Evolutionary conservation across 2,329 filamentous ascomycete species (phyloP).

Genomic region (Fusarium tuaranense): DNA sequence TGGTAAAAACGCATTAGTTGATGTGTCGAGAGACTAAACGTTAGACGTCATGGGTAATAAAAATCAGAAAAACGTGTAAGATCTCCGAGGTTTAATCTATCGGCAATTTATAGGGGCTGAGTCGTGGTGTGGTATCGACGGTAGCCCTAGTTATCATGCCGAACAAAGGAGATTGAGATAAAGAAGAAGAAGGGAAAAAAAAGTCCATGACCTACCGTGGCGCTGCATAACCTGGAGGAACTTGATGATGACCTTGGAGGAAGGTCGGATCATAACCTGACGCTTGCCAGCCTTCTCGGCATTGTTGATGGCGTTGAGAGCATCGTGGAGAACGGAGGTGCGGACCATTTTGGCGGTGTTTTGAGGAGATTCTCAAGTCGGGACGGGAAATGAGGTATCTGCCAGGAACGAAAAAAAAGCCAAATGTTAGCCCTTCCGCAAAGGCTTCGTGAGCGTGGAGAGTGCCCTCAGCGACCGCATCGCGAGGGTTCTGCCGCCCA

Average conservation of each 20-base stretch:
- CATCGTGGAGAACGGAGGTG: conserved; percentile 99
- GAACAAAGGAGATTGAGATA: conserved; percentile 60
- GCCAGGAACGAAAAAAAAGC: conserved; percentile 44
- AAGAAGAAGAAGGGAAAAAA: not conserved
- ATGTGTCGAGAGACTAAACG: conserved; percentile 98
- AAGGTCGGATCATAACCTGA: conserved; percentile 97
- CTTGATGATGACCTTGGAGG: conserved; percentile 99
- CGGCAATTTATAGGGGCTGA: conserved; percentile 99
- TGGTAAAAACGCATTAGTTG: conserved; percentile 67
- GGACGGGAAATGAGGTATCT: conserved; percentile 74
- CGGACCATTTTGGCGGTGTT: conserved; percentile 92
- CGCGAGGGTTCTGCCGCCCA: conserved; percentile 79
- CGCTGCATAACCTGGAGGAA: conserved; percentile 99
- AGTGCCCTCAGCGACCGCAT: conserved; percentile 70
- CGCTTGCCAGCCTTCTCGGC: conserved; percentile 99
- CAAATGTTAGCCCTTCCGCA: conserved; percentile 72
- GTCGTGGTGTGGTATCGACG: conserved; percentile 83
- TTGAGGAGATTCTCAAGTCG: conserved; percentile 84
- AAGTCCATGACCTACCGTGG: conserved; percentile 81
- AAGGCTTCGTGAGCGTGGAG: conserved; percentile 75
- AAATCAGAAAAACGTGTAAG: conserved; percentile 94
- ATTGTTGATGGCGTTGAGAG: conserved; percentile 99
- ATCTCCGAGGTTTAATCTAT: conserved; percentile 89
- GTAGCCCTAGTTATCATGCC: conserved; percentile 99
- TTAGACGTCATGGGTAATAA: conserved; percentile 77